Conservation (phyloP, 129 eudicot species). For the Flaveria bidentis region DNA sequence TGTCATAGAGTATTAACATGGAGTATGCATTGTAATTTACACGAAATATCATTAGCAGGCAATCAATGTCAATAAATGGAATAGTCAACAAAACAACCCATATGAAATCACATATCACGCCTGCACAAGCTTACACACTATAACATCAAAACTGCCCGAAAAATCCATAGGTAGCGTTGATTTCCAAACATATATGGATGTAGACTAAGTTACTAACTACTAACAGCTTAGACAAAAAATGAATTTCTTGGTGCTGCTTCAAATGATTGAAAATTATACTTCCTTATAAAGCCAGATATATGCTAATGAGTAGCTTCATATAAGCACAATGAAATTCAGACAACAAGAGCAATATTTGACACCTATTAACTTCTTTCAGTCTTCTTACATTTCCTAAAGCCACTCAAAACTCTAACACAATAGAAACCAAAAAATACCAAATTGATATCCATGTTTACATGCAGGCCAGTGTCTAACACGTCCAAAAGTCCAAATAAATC, state of each 20-base stretch:
- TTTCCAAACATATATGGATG: not conserved
- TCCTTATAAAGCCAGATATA: not conserved
- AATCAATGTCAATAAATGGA: not conserved
- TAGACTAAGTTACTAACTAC: not conserved
- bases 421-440: not conserved
- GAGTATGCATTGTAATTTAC: not conserved
- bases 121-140: conserved; percentile 11
- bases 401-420: not conserved
- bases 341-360: not conserved
- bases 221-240: not conserved
- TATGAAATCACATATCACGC: not conserved
- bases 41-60: not conserved
- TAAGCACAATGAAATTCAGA: not conserved
- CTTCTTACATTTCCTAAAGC: not conserved
- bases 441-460: not conserved
- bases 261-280: not conserved
- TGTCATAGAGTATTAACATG: conserved; percentile 1
- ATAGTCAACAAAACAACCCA: conserved; percentile 3
- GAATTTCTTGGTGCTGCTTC: not conserved
- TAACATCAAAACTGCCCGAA: not conserved
- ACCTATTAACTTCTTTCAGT: not conserved
- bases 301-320: not conserved
- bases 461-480: conserved; percentile 3
- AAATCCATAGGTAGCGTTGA: not conserved
- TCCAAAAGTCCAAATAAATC: not conserved